Base-by-base conservation (phyloP, 495 filamentous ascomycete genomes). In the Hyaloscypha variabilis region DNA sequence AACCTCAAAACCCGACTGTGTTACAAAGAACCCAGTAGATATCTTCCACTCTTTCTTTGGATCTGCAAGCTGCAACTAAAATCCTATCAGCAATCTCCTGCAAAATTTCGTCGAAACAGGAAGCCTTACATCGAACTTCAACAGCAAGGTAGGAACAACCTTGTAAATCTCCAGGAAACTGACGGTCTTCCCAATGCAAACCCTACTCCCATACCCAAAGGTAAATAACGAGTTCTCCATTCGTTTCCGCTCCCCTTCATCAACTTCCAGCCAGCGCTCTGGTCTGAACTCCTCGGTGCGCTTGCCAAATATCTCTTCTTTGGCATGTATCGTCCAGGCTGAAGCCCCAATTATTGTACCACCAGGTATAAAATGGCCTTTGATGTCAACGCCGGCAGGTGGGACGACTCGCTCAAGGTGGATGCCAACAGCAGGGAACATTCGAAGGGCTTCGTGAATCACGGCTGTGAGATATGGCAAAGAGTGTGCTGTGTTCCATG, bases 401-500 rank as follows among this genome's bases (percentile, higher is more conserved):
- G 31, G 31, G 8, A 3, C 31, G 8, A 3, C 2, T 6, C 2
- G 8, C 31, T 34, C 31, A 6, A 34, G 31, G 13, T 34, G 13
- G 2, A 34, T 34, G 13, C 31, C 1, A 3, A 34, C 31, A 6
- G 31, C 31, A 34, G 31, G 31, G 13, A 34, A 13, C 8, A 34
- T 6, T 6, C 31, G 13, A 13, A 34, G 31, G 1, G 31, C 31
- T 34, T 34, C 8, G 31, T 3, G 6, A 13, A 34, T 13, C 8
- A 61, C 21, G 13, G 34, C 31, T 4, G 21, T 51, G 14, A 61
- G 26, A 50, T 61, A 49, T 5, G 36, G 58, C 4, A 61, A 23
- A 4, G 25, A 5, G n/a, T 6, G n/a, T 2, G 26, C 36, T 25
- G 42, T 79, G 5, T 60, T 61, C 10, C 64, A 58, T 13, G 76